Evolutionary conservation across 371 early-diverging fungal genomes (phyloP), one percentile per base, ranked within the genome.

Genomic region (Circinella minor): DNA sequence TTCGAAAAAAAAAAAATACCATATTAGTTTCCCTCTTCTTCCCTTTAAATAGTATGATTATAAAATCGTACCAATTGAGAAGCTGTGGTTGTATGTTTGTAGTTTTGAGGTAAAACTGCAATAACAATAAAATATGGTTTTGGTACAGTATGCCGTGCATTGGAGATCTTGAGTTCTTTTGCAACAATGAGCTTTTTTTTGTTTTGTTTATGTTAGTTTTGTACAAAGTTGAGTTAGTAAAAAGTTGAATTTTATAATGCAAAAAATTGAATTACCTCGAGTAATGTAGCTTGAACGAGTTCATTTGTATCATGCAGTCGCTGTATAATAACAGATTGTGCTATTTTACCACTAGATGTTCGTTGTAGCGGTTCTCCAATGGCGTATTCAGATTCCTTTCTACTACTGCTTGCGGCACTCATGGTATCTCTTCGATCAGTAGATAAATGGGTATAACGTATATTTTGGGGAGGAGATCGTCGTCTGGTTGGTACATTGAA

Each of bases 61-160:
- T 27, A 27, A 27, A 27, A 27, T 27, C 48, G 68, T 75, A 77
- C 85, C 71, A 78, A 61, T 61, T 75, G 83, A 6, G 80, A 71
- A 10, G 74, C 71, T 13, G 81, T 79, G 7, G 71, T 37, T 10
- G 68, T 34, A 15, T 69, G 73, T 59, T 74, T 49, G 20, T 74
- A 72, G 14, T 74, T 73, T 54, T 80, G 75, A 3, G 81, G 79
- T 7, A 82, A 48, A 8, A 82, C 68, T 2, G 74, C 72, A 61
- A 81, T 78, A 7, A 78, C 70, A 9, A 77, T 55, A 70, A 88
- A 86, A 54, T 78, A 73, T 0, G 84, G 86, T 61, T 81, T 85
- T 63, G 88, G 88, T 34, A 85, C 74, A 64, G 79, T 84, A 49
- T 85, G 83, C 6, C 82, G 78, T 0, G 81, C 79, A 59, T 77